Percentiles rank a stretch among this genome's conserved stretches.
Conservation (phyloP, 2,329 filamentous ascomycete species). For the Colletotrichum sansevieriae region DNA sequence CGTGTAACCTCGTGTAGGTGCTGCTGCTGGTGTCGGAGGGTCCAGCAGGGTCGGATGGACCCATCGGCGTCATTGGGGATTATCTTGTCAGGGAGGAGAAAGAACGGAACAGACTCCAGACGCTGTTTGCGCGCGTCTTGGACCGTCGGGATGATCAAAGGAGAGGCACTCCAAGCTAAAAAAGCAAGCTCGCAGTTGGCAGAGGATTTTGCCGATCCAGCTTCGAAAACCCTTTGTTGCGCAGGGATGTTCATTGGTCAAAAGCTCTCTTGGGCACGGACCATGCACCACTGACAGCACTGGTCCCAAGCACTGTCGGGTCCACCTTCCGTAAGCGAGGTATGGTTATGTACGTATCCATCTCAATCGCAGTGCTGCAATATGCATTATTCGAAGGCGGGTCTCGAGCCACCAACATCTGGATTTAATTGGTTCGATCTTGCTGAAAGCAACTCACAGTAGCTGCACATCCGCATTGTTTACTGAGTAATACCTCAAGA, state of each 20-base stretch:
- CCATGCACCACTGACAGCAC: slow-evolving; percentile 4
- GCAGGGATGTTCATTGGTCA: slow-evolving; percentile 43
- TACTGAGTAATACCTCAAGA: too few relatives aligned
- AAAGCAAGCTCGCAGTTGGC: slow-evolving; percentile 20
- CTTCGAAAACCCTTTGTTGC: slow-evolving; percentile 42
- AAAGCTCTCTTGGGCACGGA: background rate
- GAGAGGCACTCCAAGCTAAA: slow-evolving; percentile 16
- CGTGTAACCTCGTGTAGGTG: slow-evolving; percentile 77
- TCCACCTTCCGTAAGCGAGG: too few relatives aligned
- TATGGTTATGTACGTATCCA: too few relatives aligned
- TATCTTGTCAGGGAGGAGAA: slow-evolving; percentile 5
- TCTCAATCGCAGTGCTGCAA: too few relatives aligned
- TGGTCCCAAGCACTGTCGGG: background rate
- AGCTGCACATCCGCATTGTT: too few relatives aligned
- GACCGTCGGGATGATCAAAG: slow-evolving; percentile 20
- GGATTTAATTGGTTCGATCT: too few relatives aligned
- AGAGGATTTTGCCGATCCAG: slow-evolving; percentile 37
- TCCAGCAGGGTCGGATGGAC: slow-evolving; percentile 18
- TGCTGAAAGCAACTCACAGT: too few relatives aligned
- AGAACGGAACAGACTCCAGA: slow-evolving; percentile 1
- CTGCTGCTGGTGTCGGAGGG: slow-evolving; percentile 39
- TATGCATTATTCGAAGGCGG: too few relatives aligned
- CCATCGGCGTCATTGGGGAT: slow-evolving; percentile 34
- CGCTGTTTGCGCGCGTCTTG: slow-evolving; percentile 22
- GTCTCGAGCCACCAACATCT: too few relatives aligned